These are phyloP conservation scores for Beta lomatogona DNA, from an alignment of 179 eudicot species.

Conservation along the genomic window DNA sequence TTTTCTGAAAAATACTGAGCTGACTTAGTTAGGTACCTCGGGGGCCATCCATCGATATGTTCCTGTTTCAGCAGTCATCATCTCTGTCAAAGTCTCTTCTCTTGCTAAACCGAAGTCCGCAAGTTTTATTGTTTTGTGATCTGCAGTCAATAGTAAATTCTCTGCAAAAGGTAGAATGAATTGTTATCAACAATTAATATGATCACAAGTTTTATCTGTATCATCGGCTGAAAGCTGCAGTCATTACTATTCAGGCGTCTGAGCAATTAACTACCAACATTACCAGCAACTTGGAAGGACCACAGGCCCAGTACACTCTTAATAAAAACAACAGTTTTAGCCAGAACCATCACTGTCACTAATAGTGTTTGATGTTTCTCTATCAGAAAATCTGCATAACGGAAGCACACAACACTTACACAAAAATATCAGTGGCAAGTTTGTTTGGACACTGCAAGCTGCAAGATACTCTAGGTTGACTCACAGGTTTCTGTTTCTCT, in stretches of 20 bases:
- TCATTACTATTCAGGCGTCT: constrained; percentile 4
- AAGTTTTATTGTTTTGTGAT: constrained; percentile 66
- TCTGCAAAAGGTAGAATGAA: constrained; percentile 45
- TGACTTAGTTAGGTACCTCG: constrained; percentile 52
- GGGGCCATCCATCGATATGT: constrained; percentile 97
- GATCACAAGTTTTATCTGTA: constrained; percentile 2
- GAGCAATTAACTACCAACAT: constrained; percentile 18
- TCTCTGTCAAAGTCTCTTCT: constrained; percentile 81
- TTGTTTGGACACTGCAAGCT: background rate
- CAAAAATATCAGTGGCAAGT: background rate
- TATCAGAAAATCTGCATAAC: background rate
- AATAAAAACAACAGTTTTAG: constrained; percentile 8
- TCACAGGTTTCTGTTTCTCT: background rate
- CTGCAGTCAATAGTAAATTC: constrained; percentile 72
- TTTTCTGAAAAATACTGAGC: background rate
- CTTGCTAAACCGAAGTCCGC: constrained; percentile 87
- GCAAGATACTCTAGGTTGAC: background rate
- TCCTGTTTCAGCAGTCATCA: constrained; percentile 92
- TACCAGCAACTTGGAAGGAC: constrained; percentile 15
- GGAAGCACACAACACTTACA: background rate
- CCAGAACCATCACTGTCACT: background rate
- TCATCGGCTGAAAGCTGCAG: constrained; percentile 5
- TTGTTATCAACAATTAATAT: constrained; percentile 4
- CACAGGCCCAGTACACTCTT: constrained; percentile 15
- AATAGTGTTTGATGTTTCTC: background rate